Base-by-base conservation (phyloP, 805 yeast genomes). In the Helenozyma rhizophorensis region DNA sequence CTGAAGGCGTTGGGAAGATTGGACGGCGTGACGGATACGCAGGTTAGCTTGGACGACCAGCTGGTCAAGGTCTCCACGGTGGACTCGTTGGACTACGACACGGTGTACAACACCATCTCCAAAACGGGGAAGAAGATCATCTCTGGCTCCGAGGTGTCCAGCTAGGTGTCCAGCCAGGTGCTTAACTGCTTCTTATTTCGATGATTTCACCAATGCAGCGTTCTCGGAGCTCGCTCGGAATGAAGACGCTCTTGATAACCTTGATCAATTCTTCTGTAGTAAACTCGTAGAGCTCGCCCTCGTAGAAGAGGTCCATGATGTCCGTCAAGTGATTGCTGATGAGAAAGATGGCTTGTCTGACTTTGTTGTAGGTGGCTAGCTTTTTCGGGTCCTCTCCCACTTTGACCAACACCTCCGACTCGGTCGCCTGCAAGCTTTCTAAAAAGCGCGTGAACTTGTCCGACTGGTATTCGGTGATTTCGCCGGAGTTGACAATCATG, bases 71-170 rank as follows among this genome's bases (percentile, higher is more conserved):
- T 90, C 26, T 68, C 69, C 36, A 74, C 93, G 8, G 62, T 59
- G 11, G 63, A 64, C 21, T 47, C 59, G 9, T 56, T 84, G 22
- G 72, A 76, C 32, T 87, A 83, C 53, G 94, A 89, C 31, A 74
- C 81, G 3, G 89, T 93, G n/a, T 68, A 80, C 34, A 79, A 72
- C 33, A 79, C 87, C 36, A 90, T 90, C 43, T 66, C 80, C 42
- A 90, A 90, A 69, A 88, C 97, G 1, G 97, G 97, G 23, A 90
- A 90, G 68, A 78, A 78, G 49, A 82, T 90, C 37, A 66, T 72
- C 28, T 68, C 70, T 19, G 95, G 96, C 21, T 19, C 9, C 9
- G 21, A 6, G 9, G 21, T 9, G 21, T n/a, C 7, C 22, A 27
- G 11, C 14, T 16, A 9, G 10, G n/a, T 16, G 5, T 29, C 13